Evolutionary conservation across 139 green algal genomes (phyloP).

Genomic region (Zygnema circumcarinatum): DNA sequence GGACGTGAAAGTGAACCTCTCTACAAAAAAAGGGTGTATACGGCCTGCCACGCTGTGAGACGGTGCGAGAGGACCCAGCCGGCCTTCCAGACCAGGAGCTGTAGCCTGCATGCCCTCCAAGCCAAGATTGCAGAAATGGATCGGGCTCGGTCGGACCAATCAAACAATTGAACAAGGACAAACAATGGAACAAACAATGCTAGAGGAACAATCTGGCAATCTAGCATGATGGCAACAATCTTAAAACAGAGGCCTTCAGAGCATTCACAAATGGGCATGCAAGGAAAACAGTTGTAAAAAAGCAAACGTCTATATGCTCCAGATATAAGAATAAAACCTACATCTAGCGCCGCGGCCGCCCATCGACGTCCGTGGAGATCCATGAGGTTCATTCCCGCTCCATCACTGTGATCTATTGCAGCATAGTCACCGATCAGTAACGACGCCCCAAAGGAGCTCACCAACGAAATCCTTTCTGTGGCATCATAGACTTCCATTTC

Average conservation of each 20-base stretch:
- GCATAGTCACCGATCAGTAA: constrained; percentile 57
- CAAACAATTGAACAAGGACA: too few species aligned
- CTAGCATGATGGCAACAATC: too few species aligned
- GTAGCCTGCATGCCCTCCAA: constrained; percentile 41
- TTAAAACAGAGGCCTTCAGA: too few species aligned
- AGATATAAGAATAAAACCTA: too few species aligned
- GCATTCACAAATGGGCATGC: too few species aligned
- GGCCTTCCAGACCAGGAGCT: constrained; percentile 31
- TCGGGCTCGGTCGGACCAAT: too few species aligned
- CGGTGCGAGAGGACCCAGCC: constrained; percentile 34
- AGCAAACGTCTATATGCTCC: too few species aligned
- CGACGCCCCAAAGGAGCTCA: constrained; percentile 54
- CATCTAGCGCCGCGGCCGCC: constrained; percentile 28
- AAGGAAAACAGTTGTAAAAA: too few species aligned
- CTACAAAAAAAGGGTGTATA: constrained; percentile 54
- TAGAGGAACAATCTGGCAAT: too few species aligned
- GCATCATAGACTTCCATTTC: constrained; percentile 19
- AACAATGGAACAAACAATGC: too few species aligned
- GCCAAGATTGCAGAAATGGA: neutral
- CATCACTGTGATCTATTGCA: constrained; percentile 48
- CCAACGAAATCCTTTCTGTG: constrained; percentile 43
- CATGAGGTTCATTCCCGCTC: constrained; percentile 62
- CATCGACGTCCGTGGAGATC: constrained; percentile 26
- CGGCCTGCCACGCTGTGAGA: constrained; percentile 22
- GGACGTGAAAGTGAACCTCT: too few species aligned